Conservation (phyloP, 257 asterid species). For the Scutellaria minor region DNA sequence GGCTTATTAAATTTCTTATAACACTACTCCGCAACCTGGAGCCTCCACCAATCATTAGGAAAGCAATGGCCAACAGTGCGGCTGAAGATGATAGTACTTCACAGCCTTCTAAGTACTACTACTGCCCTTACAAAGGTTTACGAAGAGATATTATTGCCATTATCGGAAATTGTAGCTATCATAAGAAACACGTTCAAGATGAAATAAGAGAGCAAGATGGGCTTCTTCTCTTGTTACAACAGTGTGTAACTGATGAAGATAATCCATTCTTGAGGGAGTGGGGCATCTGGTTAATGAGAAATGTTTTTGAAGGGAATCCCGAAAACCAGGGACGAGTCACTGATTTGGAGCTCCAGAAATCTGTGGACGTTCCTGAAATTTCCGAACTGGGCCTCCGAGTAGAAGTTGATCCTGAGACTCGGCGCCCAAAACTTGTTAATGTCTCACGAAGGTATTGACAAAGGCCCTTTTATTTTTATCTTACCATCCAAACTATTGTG, state of each 20-base stretch:
- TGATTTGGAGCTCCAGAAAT: slow-evolving; percentile 65
- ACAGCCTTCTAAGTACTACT: slow-evolving; percentile 40
- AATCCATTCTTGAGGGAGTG: slow-evolving; percentile 92
- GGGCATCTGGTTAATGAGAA: slow-evolving; percentile 83
- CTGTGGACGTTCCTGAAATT: slow-evolving; percentile 75
- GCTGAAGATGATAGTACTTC: slow-evolving; percentile 35
- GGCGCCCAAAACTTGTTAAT: slow-evolving; percentile 82
- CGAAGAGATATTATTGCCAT: slow-evolving; percentile 77
- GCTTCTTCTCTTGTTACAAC: slow-evolving; percentile 70
- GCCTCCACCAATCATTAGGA: slow-evolving; percentile 68
- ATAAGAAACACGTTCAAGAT: slow-evolving; percentile 66
- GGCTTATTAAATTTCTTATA: slow-evolving; percentile 66
- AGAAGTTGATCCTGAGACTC: slow-evolving; percentile 74
- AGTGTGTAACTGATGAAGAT: slow-evolving; percentile 79
- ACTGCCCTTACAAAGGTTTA: slow-evolving; percentile 87
- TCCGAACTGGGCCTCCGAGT: slow-evolving; percentile 70
- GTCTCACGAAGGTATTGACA: slow-evolving; percentile 32
- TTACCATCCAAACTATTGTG: neutral
- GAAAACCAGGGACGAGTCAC: slow-evolving; percentile 66
- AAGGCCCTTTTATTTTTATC: neutral
- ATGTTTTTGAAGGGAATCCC: slow-evolving; percentile 72
- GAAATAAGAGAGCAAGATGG: slow-evolving; percentile 68
- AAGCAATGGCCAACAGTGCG: slow-evolving; percentile 45
- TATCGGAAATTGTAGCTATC: slow-evolving; percentile 75
- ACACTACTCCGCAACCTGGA: slow-evolving; percentile 62